phyloP scores from a whole-genome alignment of 768 basidiomycete genomes.

The Mycena epipterygia region DNA sequence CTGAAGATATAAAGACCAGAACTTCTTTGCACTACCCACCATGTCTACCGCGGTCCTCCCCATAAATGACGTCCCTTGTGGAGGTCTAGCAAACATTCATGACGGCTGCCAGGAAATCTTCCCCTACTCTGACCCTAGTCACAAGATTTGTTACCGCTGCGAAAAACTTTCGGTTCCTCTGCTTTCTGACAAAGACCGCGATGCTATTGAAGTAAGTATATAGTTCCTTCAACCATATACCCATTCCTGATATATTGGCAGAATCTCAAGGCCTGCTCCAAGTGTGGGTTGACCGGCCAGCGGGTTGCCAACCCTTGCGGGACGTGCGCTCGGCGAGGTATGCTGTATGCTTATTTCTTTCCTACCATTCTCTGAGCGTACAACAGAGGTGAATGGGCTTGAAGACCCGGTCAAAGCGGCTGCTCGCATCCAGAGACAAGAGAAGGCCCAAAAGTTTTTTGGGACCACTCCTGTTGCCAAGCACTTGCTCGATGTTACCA shows the following conservation, averaged over 20 bases:
- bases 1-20: too few species aligned
- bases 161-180: neutral
- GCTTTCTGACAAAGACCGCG: neutral
- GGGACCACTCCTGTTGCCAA: neutral
- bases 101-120: neutral
- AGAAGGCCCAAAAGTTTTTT: too few species aligned
- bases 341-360: neutral
- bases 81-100: neutral
- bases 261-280: neutral
- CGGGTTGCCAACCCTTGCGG: neutral
- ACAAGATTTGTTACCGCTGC: neutral
- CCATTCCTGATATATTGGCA: neutral
- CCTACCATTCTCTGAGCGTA: neutral
- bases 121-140: neutral
- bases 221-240: neutral
- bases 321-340: neutral
- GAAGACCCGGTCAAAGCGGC: too few species aligned
- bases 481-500: neutral
- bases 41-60: neutral
- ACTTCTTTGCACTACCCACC: too few species aligned
- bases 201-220: neutral
- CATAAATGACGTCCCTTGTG: neutral
- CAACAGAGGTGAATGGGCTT: too few species aligned
- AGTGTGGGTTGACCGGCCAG: neutral
- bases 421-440: too few species aligned